phyloP scores from a whole-genome alignment of 441 rosid genomes.

The California macrophylla region DNA sequence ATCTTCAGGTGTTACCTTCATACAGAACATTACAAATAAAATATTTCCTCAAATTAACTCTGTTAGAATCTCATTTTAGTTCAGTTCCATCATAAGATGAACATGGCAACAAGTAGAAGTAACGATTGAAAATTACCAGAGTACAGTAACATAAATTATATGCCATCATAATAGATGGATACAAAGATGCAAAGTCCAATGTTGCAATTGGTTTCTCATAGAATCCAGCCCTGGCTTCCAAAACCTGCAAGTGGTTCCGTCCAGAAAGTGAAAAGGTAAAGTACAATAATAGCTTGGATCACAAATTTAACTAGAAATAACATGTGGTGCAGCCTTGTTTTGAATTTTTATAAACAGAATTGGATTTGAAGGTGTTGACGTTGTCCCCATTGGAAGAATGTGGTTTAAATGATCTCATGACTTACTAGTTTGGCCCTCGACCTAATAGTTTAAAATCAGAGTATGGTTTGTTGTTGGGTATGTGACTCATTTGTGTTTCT shows the following conservation, averaged over 20 bases:
- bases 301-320: background rate
- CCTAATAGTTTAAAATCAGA: too few relatives aligned
- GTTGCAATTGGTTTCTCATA: conserved; percentile 95
- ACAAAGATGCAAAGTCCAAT: conserved; percentile 90
- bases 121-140: conserved; percentile 43
- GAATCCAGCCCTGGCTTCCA: conserved; percentile 89
- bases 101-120: conserved; percentile 11
- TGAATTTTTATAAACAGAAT: too few relatives aligned
- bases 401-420: too few relatives aligned
- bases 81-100: conserved; percentile 1
- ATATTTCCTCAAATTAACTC: conserved; percentile 19
- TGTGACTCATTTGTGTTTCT: too few relatives aligned
- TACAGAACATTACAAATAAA: conserved; percentile 20
- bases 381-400: too few relatives aligned
- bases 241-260: conserved; percentile 45
- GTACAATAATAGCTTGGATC: background rate
- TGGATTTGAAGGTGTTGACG: too few relatives aligned
- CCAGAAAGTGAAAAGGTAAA: conserved; percentile 5
- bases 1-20: conserved; percentile 85
- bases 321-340: too few relatives aligned
- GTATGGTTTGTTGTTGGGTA: too few relatives aligned
- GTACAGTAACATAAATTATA: conserved; percentile 95
- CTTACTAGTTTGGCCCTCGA: too few relatives aligned
- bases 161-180: conserved; percentile 99
- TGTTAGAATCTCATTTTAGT: background rate